Percentiles rank a stretch among this genome's conserved stretches.
Evolutionary conservation across 441 rosid species (phyloP).

Genomic region (Capsella rubella): DNA sequence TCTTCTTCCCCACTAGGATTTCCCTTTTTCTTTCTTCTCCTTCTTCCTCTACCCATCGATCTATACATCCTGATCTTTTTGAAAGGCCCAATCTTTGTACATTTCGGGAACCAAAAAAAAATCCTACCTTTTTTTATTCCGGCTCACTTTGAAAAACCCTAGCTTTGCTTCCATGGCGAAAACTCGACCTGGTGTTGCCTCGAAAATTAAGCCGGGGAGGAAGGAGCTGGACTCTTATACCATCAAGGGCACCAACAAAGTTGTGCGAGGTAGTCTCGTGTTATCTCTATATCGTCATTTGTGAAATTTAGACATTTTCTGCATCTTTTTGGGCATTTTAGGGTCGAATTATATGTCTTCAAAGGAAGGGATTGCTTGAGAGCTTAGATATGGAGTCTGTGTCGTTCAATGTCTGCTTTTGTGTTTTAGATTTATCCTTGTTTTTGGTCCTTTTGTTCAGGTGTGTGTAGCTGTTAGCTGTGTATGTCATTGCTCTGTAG

Average conservation of each 20-base stretch:
- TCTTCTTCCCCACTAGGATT: background rate
- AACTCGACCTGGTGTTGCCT: conserved; percentile 51
- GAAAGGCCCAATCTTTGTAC: conserved; percentile 25
- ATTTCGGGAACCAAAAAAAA: conserved; percentile 26
- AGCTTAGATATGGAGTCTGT: conserved; percentile 23
- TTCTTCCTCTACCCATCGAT: conserved; percentile 29
- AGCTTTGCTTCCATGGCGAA: conserved; percentile 46
- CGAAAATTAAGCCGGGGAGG: conserved; percentile 76
- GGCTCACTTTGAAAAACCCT: conserved; percentile 8
- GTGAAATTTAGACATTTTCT: background rate
- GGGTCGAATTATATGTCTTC: background rate
- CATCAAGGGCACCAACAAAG: conserved; percentile 79
- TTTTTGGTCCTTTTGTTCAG: background rate
- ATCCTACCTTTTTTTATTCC: conserved; percentile 17
- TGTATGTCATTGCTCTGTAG: conserved; percentile 17
- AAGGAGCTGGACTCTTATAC: conserved; percentile 78
- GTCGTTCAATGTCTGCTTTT: conserved; percentile 21
- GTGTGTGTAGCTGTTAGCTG: conserved; percentile 10
- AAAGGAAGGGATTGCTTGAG: background rate
- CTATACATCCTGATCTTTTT: conserved; percentile 20
- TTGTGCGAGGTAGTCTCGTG: conserved; percentile 64
- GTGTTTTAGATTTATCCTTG: conserved; percentile 3
- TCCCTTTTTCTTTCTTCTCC: background rate
- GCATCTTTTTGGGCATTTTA: conserved; percentile 31
- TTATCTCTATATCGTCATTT: background rate